Evolutionary conservation across 2,329 filamentous ascomycete species (phyloP).

Genomic region (Trichoderma semiorbis): DNA sequence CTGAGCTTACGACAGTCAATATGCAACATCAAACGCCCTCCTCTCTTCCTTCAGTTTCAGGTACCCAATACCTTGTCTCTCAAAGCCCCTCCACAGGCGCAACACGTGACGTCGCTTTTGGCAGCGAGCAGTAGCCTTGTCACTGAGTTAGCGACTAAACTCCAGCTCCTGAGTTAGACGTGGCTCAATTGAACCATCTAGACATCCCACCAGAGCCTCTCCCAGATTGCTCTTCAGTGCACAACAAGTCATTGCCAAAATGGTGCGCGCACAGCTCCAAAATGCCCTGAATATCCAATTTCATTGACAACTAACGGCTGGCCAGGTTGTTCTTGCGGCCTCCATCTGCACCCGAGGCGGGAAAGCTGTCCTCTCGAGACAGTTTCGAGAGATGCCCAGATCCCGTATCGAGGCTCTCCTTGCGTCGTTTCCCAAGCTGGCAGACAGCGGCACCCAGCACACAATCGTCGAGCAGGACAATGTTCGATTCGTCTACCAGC

Average conservation of each 20-base stretch:
- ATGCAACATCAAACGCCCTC: background rate
- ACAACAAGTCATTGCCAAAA: slow-evolving; percentile 32
- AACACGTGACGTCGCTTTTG: slow-evolving; percentile 14
- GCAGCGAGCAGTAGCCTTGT: background rate
- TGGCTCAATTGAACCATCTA: slow-evolving; percentile 18
- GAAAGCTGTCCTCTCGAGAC: slow-evolving; percentile 95
- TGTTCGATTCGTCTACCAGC: slow-evolving; percentile 98
- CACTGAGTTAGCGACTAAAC: background rate
- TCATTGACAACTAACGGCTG: slow-evolving; percentile 24
- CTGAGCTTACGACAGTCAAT: background rate
- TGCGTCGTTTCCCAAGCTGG: slow-evolving; percentile 95
- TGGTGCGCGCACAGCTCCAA: slow-evolving; percentile 36
- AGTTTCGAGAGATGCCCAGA: slow-evolving; percentile 96
- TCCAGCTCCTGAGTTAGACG: slow-evolving; percentile 20
- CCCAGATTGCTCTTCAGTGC: slow-evolving; percentile 12
- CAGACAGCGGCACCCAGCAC: slow-evolving; percentile 93
- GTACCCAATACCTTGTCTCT: background rate
- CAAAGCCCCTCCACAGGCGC: background rate
- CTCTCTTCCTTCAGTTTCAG: background rate
- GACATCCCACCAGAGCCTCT: slow-evolving; percentile 15
- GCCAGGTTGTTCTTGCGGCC: slow-evolving; percentile 92
- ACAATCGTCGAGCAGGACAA: slow-evolving; percentile 99
- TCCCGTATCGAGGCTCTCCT: slow-evolving; percentile 95
- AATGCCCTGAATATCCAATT: slow-evolving; percentile 35
- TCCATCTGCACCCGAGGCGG: slow-evolving; percentile 98